These are phyloP conservation scores for Neolentinus lepideus DNA, from an alignment of 1,284 basidiomycete species.

Conservation along the genomic window DNA sequence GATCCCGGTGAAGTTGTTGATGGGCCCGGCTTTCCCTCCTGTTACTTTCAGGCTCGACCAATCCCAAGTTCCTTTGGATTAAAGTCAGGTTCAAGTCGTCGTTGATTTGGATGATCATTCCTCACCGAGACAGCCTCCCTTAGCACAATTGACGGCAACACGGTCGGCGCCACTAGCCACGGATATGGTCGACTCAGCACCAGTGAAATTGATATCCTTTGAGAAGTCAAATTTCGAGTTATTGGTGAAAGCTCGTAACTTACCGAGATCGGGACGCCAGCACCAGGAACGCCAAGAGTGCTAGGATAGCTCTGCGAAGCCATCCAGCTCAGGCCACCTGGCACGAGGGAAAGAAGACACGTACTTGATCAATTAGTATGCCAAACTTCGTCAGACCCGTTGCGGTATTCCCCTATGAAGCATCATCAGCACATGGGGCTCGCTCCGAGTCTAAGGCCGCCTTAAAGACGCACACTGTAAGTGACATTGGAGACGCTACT, in stretches of 20 bases:
- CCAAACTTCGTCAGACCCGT: constrained; percentile 32
- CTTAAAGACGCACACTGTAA: constrained; percentile 23
- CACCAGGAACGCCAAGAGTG: constrained; percentile 37
- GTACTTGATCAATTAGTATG: constrained; percentile 29
- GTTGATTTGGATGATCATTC: background rate
- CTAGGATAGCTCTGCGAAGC: constrained; percentile 38
- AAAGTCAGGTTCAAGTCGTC: background rate
- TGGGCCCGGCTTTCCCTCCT: constrained; percentile 6
- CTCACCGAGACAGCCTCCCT: constrained; percentile 33
- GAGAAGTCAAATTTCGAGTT: background rate
- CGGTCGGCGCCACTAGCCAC: constrained; percentile 28
- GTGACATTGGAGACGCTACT: constrained; percentile 33
- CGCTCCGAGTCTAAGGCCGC: background rate
- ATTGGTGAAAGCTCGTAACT: constrained; percentile 6
- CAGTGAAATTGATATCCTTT: constrained; percentile 32
- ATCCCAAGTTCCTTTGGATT: constrained; percentile 10
- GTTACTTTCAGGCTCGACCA: constrained; percentile 9
- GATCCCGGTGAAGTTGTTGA: constrained; percentile 1
- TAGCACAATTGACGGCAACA: constrained; percentile 38
- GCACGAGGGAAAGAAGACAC: background rate
- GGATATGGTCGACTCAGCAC: constrained; percentile 26
- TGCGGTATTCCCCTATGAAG: constrained; percentile 32
- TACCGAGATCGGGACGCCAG: constrained; percentile 29
- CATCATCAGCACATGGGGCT: constrained; percentile 5
- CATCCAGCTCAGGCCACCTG: background rate